These are phyloP conservation scores for Colletotrichum somersetense DNA, from an alignment of 2,329 filamentous ascomycete species.

Conservation along the genomic window DNA sequence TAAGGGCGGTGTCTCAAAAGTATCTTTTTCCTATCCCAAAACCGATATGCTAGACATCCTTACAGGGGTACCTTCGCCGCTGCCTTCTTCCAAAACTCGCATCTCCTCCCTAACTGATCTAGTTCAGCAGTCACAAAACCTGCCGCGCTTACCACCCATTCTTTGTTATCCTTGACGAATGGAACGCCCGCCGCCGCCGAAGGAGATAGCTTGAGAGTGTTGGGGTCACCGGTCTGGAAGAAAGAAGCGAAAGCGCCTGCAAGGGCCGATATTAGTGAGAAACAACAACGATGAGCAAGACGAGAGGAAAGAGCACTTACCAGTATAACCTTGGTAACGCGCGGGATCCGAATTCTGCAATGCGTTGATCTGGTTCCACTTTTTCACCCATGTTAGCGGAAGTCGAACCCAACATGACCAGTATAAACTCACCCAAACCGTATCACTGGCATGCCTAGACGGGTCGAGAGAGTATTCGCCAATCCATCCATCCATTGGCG, in stretches of 20 bases:
- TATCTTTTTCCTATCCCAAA: background rate
- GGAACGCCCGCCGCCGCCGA: conserved; percentile 59
- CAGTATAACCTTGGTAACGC: conserved; percentile 65
- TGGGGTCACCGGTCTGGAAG: conserved; percentile 70
- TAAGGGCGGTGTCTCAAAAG: background rate
- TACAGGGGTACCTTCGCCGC: conserved; percentile 61
- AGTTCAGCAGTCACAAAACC: conserved; percentile 59
- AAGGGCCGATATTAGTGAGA: conserved; percentile 4
- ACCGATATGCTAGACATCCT: conserved; percentile 29
- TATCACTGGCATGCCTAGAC: conserved; percentile 70
- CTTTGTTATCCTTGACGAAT: conserved; percentile 52
- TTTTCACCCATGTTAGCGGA: background rate
- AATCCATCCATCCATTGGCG: conserved; percentile 61
- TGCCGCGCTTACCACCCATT: conserved; percentile 63
- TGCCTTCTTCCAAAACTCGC: conserved; percentile 65
- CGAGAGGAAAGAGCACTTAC: conserved; percentile 38
- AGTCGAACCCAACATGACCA: background rate
- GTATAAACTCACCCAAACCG: conserved; percentile 60
- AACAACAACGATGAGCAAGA: background rate
- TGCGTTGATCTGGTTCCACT: conserved; percentile 69
- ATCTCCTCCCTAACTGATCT: conserved; percentile 58
- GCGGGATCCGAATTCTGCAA: conserved; percentile 64
- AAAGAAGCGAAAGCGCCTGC: conserved; percentile 71
- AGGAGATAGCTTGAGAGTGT: conserved; percentile 66
- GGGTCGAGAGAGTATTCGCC: conserved; percentile 71